Evolutionary conservation across 164 flowering plant species (phyloP).

Genomic region (Saururus chinensis): DNA sequence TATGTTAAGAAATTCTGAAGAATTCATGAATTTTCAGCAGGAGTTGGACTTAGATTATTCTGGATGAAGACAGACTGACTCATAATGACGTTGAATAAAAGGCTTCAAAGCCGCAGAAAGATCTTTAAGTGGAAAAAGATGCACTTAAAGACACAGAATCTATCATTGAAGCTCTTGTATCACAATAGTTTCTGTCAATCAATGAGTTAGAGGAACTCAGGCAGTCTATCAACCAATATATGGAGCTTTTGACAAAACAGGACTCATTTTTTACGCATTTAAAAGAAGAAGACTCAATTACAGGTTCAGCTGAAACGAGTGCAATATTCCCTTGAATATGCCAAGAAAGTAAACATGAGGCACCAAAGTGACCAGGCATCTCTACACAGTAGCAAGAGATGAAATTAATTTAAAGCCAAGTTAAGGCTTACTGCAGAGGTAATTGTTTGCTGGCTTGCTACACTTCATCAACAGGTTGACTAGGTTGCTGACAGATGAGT

Average conservation of each 20-base stretch:
- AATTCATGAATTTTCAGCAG: constrained; percentile 57
- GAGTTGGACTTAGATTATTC: constrained; percentile 77
- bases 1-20: constrained; percentile 33
- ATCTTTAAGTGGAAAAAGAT: constrained; percentile 38
- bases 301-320: constrained; percentile 52
- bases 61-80: constrained; percentile 62
- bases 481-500: constrained; percentile 37
- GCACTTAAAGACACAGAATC: constrained; percentile 52
- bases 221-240: constrained; percentile 22
- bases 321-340: constrained; percentile 86
- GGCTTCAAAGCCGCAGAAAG: constrained; percentile 22
- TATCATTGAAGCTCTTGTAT: constrained; percentile 79
- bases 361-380: constrained; percentile 56
- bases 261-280: constrained; percentile 16
- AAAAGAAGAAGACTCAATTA: constrained; percentile 31
- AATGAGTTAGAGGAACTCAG: constrained; percentile 58
- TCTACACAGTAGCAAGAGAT: constrained; percentile 65
- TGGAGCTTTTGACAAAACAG: constrained; percentile 34
- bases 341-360: constrained; percentile 49
- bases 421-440: constrained; percentile 95
- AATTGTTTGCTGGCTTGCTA: constrained; percentile 65
- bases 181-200: constrained; percentile 60
- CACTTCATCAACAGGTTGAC: constrained; percentile 61
- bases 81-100: constrained; percentile 36
- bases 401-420: constrained; percentile 77